A percentile compares a stretch with the other conserved stretches of the same genome.
Conservation (phyloP, 257 asterid species). For the Rubia yunnanensis region DNA sequence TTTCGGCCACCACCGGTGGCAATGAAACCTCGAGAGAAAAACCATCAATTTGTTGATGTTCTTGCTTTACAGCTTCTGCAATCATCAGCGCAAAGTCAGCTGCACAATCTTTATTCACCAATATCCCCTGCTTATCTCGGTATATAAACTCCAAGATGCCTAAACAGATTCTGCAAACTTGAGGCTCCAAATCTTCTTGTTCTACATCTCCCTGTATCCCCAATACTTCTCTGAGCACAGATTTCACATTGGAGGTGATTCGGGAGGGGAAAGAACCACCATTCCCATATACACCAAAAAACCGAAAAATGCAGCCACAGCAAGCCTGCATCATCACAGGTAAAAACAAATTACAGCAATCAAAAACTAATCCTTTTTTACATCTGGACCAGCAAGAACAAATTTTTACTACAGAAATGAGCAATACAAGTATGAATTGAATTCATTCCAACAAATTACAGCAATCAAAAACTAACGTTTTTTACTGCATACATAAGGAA, state of each 20-base stretch:
- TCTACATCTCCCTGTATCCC: conserved; percentile 25
- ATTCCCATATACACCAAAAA: conserved; percentile 39
- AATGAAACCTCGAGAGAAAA: conserved; percentile 70
- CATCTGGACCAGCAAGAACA: neutral
- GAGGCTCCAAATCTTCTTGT: conserved; percentile 23
- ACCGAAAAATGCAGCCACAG: conserved; percentile 44
- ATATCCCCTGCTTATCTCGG: conserved; percentile 31
- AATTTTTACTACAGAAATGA: neutral
- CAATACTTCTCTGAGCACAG: conserved; percentile 32
- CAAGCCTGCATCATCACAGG: conserved; percentile 47
- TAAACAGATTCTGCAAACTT: conserved; percentile 54
- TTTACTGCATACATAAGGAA: too few species aligned
- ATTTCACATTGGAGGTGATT: conserved; percentile 25
- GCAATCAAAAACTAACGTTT: too few species aligned
- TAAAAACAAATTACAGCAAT: neutral
- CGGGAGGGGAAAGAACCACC: conserved; percentile 37
- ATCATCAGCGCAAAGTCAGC: conserved; percentile 41
- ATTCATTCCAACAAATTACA: neutral
- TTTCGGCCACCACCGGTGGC: conserved; percentile 54
- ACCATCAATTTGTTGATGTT: conserved; percentile 38
- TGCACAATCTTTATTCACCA: conserved; percentile 40
- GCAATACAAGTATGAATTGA: neutral
- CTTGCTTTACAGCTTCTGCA: conserved; percentile 45
- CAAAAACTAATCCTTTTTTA: neutral
- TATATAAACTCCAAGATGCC: conserved; percentile 68